Conservation (phyloP, 192 early-diverging fungal species). For the Backusella luteola region DNA sequence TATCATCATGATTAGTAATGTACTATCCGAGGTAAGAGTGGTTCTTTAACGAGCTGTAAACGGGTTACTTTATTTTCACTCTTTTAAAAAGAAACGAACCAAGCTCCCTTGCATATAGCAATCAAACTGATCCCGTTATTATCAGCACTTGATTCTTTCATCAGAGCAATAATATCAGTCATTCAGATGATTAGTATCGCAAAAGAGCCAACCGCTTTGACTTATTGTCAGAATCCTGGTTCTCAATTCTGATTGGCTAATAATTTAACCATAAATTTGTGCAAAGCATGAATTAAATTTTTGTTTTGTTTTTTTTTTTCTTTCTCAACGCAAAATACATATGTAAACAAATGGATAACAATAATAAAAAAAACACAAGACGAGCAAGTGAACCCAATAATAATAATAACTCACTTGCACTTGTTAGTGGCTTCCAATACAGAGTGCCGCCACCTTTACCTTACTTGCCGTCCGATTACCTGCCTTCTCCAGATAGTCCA, state of each 20-base stretch:
- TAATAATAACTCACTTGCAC: not conserved
- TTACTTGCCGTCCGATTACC: constrained; percentile 29
- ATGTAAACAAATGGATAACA: not conserved
- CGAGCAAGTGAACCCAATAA: constrained; percentile 7
- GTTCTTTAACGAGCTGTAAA: no score
- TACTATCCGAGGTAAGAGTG: no score
- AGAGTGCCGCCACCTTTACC: constrained; percentile 30
- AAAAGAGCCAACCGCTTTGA: no score
- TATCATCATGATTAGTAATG: no score
- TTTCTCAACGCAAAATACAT: not conserved
- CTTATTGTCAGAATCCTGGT: no score
- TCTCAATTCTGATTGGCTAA: not conserved
- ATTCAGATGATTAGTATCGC: no score
- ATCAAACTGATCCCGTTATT: no score
- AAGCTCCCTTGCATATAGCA: no score
- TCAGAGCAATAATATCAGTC: no score
- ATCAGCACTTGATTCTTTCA: no score
- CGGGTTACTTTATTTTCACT: no score
- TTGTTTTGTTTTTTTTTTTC: not conserved
- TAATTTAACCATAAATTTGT: not conserved
- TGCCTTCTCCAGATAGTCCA: constrained; percentile 27
- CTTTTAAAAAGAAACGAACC: no score
- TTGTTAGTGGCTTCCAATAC: not conserved
- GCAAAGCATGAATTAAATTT: not conserved
- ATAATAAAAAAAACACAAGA: not conserved